Conservation (phyloP, 176 grass and related monocot species). For the Puccinellia tenuiflora region DNA sequence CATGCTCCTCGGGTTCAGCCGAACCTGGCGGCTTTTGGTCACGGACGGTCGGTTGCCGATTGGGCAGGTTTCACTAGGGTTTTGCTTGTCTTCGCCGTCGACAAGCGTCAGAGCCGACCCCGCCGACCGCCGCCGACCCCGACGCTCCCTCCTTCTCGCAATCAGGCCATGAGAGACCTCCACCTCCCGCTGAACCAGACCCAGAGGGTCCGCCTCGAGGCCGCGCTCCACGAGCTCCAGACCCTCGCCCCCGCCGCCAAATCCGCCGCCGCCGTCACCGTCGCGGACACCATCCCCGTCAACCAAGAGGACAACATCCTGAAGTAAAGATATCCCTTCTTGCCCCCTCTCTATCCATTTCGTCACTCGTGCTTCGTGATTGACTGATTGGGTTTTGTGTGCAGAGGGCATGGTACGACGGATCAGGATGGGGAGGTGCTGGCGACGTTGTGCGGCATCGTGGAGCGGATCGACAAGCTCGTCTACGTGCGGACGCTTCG, state of each 20-base stretch:
- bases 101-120: background rate
- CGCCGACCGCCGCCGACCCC: background rate
- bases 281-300: constrained; percentile 79
- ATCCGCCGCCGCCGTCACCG: constrained; percentile 48
- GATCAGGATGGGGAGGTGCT: constrained; percentile 76
- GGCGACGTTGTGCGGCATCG: constrained; percentile 83
- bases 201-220: constrained; percentile 76
- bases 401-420: constrained; percentile 80
- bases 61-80: constrained; percentile 29
- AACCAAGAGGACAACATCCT: constrained; percentile 92
- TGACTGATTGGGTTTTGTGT: background rate
- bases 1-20: background rate
- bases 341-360: background rate
- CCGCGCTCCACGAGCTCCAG: constrained; percentile 66
- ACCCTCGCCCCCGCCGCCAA: constrained; percentile 25
- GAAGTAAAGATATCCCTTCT: constrained; percentile 37
- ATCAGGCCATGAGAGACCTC: constrained; percentile 46
- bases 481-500: constrained; percentile 76
- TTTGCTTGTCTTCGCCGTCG: background rate
- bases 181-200: constrained; percentile 84
- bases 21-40: background rate
- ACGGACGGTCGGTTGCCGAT: background rate
- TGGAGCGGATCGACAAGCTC: constrained; percentile 94
- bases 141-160: background rate
- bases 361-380: background rate